Base-by-base conservation (phyloP, 805 yeast species). In the Suhomyces sp. region DNA sequence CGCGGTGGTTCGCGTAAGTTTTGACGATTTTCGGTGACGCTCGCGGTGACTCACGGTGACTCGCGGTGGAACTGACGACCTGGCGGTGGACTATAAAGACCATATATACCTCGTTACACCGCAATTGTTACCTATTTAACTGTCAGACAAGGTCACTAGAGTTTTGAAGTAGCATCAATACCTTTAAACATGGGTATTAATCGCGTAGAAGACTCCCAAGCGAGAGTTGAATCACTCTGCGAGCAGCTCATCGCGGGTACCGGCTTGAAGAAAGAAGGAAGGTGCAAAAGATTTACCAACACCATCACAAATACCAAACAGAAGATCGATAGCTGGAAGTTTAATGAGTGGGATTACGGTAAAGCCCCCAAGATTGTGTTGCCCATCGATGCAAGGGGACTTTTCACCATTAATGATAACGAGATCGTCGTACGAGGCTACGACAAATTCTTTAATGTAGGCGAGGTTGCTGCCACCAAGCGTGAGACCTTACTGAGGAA, bases 361-460 rank as follows among this genome's bases (percentile, higher is more conserved):
- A 80, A 77, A 49, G 71, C 73, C 8, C 44, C 43, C 7, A 78
- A 78, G 3, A 71, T 82, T 4, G 53, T 52, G 1, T 71, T 93
- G 7, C 97, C 97, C 0, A 76, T 83, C 4, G 71, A 83, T 48
- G 96, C 97, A 0, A 77, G 99, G 50, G 99, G 99, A 0, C 66
- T 93, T 13, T 93, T 93, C 66, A 87, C 76, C 13, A 48, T 82
- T 0, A 44, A 71, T 20, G 66, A 68, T 10, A 71, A 73, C 6
- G 58, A 53, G 9, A 86, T 94, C 20, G 83, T 83, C 1, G 84
- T 85, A 1, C 74, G 99, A 58, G 99, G 99, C 0, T 94, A 94
- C 65, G 94, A 94, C 68, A 94, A 94, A 69, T 94, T 94, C 68
- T 94, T 90, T 79, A 93, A 88, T 63, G 73, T 90, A 3, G 81